phyloP scores from a whole-genome alignment of 257 asterid species.

The Euphrasia confusa region DNA sequence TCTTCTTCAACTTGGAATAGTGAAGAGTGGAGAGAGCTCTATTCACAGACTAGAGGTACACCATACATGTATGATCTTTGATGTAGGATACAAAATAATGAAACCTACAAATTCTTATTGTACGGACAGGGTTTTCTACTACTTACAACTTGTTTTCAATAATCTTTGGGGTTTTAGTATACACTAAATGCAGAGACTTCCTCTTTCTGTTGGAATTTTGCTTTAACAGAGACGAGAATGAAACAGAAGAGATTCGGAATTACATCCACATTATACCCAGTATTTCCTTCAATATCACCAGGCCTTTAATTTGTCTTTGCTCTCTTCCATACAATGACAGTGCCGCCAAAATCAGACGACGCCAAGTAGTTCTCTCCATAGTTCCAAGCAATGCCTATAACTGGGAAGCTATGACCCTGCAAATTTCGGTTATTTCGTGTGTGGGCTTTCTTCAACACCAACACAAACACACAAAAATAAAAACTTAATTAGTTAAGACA shows the following conservation, averaged over 20 bases:
- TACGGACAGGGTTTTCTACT: neutral
- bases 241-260: neutral
- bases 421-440: constrained; percentile 13
- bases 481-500: neutral
- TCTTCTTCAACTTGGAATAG: neutral
- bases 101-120: too few species aligned
- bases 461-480: neutral
- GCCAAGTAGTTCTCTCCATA: constrained; percentile 91
- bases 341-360: constrained; percentile 96
- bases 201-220: neutral
- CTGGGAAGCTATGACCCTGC: constrained; percentile 95
- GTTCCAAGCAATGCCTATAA: constrained; percentile 95
- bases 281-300: constrained; percentile 4
- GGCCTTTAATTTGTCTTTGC: constrained; percentile 48
- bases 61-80: too few species aligned
- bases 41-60: neutral
- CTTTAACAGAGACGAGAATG: neutral
- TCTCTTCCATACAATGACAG: constrained; percentile 96
- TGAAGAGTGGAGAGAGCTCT: neutral
- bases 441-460: neutral
- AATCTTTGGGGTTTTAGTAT: constrained; percentile 18
- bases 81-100: too few species aligned
- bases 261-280: constrained; percentile 9
- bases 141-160: constrained; percentile 17
- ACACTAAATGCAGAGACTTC: constrained; percentile 23